phyloP scores from a whole-genome alignment of 495 filamentous ascomycete species.

The Aspergillus bertholletiae region DNA sequence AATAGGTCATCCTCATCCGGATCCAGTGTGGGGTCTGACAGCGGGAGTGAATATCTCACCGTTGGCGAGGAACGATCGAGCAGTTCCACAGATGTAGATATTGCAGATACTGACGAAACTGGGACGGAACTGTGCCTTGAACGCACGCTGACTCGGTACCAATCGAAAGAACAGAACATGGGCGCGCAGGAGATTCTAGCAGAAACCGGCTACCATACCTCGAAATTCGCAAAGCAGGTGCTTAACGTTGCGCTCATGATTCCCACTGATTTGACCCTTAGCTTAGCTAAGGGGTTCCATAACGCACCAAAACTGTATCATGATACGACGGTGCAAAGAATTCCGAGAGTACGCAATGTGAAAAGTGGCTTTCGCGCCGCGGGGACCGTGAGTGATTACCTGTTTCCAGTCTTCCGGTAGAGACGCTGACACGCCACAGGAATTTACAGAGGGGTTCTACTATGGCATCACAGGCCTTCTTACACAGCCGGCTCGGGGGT shows the following conservation, averaged over 20 bases:
- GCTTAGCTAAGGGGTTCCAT: slow-evolving; percentile 78
- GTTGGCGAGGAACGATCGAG: neutral
- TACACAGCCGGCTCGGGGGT: slow-evolving; percentile 64
- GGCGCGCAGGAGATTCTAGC: slow-evolving; percentile 10
- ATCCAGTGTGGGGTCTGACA: neutral
- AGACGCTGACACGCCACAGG: slow-evolving; percentile 25
- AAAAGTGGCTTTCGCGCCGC: slow-evolving; percentile 63
- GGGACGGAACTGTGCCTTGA: neutral
- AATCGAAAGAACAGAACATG: neutral
- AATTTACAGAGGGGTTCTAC: slow-evolving; percentile 64
- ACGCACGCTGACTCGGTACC: slow-evolving; percentile 6
- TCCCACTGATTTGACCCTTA: slow-evolving; percentile 77
- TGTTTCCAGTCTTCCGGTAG: neutral
- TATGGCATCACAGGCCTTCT: slow-evolving; percentile 71
- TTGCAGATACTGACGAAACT: neutral
- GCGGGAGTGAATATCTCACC: neutral
- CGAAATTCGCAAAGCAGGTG: slow-evolving; percentile 56
- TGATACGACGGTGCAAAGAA: slow-evolving; percentile 65
- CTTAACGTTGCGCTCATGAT: slow-evolving; percentile 67
- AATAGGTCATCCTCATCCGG: neutral
- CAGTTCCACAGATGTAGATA: neutral
- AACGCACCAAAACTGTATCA: slow-evolving; percentile 79
- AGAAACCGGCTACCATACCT: slow-evolving; percentile 17
- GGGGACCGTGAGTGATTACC: slow-evolving; percentile 39
- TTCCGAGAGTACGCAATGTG: slow-evolving; percentile 67